Conservation (phyloP, 192 early-diverging fungal genomes). For the Coemansia sp. region DNA sequence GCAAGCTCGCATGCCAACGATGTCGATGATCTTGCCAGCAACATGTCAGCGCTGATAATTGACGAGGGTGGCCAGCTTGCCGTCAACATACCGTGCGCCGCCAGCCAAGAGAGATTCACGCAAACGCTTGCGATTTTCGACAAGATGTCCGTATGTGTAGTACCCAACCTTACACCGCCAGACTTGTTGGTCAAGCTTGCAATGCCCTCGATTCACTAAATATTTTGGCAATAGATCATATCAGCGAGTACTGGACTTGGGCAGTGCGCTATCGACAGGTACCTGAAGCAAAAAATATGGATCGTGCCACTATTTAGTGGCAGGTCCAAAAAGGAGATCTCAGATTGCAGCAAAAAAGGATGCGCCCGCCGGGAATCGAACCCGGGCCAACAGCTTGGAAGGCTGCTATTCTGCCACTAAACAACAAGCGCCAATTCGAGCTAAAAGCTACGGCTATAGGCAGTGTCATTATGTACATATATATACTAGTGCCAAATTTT, state of each 20-base stretch:
- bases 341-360: not conserved
- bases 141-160: conserved; percentile 66
- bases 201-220: conserved; percentile 12
- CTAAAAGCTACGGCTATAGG: not conserved
- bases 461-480: too few species aligned
- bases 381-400: conserved; percentile 64
- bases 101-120: conserved; percentile 27
- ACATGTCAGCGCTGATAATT: conserved; percentile 12
- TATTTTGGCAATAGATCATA: too few species aligned
- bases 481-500: too few species aligned
- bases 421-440: not conserved
- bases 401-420: conserved; percentile 3
- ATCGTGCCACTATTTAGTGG: too few species aligned
- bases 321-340: too few species aligned
- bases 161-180: conserved; percentile 9
- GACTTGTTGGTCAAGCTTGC: conserved; percentile 5
- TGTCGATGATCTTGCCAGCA: conserved; percentile 32
- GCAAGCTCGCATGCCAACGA: not conserved
- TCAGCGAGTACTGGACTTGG: too few species aligned
- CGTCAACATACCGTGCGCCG: conserved; percentile 19
- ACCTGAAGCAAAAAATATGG: not conserved
- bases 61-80: conserved; percentile 21
- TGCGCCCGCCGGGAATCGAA: conserved; percentile 69
- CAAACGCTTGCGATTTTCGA: conserved; percentile 71
- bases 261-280: too few species aligned